Conservation (phyloP, 2,329 filamentous ascomycete species). For the Colletotrichum tamarilloi region DNA sequence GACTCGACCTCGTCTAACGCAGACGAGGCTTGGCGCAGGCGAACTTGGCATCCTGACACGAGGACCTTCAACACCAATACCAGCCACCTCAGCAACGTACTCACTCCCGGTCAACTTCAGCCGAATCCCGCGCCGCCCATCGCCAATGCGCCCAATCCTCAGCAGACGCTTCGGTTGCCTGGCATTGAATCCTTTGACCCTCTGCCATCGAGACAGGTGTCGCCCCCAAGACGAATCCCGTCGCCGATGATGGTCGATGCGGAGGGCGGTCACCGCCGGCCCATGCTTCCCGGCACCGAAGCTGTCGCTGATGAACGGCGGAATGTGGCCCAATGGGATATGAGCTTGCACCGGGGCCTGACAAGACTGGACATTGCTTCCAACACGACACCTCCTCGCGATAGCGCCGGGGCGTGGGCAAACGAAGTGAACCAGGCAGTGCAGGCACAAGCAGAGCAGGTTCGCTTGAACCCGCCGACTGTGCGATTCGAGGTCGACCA, state of each 20-base stretch:
- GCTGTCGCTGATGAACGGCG: constrained; percentile 58
- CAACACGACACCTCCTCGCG: constrained; percentile 60
- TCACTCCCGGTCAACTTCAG: constrained; percentile 72
- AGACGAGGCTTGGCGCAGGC: constrained; percentile 83
- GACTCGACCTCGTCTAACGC: constrained; percentile 71
- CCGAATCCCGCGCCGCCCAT: constrained; percentile 63
- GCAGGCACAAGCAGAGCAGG: constrained; percentile 64
- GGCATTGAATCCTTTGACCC: constrained; percentile 94
- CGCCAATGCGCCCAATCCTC: constrained; percentile 59
- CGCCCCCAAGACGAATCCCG: constrained; percentile 71
- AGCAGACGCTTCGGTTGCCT: constrained; percentile 76
- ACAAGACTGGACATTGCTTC: constrained; percentile 73
- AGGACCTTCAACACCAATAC: constrained; percentile 71
- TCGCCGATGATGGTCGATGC: constrained; percentile 84
- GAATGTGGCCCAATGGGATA: constrained; percentile 71
- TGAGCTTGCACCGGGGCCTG: constrained; percentile 72
- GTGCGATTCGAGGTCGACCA: constrained; percentile 67
- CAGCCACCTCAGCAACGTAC: constrained; percentile 79
- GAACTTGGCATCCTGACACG: constrained; percentile 92
- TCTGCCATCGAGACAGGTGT: constrained; percentile 70
- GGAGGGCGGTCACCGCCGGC: constrained; percentile 51
- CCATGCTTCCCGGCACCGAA: constrained; percentile 45
- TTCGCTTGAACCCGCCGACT: constrained; percentile 56
- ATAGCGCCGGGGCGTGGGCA: constrained; percentile 67
- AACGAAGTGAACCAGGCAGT: constrained; percentile 66